Evolutionary conservation across 2,329 filamentous ascomycete genomes (phyloP).

Genomic region (Ascomycota sp.): DNA sequence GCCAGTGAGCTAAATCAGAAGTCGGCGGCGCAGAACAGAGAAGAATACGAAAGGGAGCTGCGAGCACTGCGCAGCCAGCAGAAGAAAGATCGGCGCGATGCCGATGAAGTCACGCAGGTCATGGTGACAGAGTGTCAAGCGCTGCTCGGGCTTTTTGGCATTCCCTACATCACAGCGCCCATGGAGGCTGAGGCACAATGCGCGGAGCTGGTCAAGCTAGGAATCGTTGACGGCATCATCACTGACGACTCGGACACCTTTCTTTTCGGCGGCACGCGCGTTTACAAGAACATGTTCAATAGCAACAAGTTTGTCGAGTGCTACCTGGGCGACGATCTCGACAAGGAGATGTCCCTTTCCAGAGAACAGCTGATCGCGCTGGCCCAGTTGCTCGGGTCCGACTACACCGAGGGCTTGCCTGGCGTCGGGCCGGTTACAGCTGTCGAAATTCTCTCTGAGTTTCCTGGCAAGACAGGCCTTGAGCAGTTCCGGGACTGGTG

Average conservation of each 20-base stretch:
- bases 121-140: conserved; percentile 95
- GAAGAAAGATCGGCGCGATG: conserved; percentile 86
- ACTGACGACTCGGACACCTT: conserved; percentile 96
- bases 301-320: conserved; percentile 95
- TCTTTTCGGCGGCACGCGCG: conserved; percentile 81
- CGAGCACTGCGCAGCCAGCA: conserved; percentile 80
- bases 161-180: conserved; percentile 90
- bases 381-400: conserved; percentile 76
- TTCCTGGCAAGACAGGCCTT: conserved; percentile 41
- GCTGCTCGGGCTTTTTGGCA: conserved; percentile 70
- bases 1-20: conserved; percentile 71
- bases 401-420: conserved; percentile 84
- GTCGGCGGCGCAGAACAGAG: conserved; percentile 44
- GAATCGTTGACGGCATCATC: conserved; percentile 89
- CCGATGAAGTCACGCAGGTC: conserved; percentile 87
- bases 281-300: conserved; percentile 99
- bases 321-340: conserved; percentile 66
- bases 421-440: conserved; percentile 90
- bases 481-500: conserved; percentile 77
- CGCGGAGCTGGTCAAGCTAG: conserved; percentile 68
- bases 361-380: conserved; percentile 76
- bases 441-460: conserved; percentile 84
- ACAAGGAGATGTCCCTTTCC: conserved; percentile 73
- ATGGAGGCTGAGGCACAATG: conserved; percentile 99
- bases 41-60: conserved; percentile 73